Evolutionary conservation across 208 protist genomes (phyloP), one percentile per base, ranked within the genome.

Genomic region (Phytomonas sp.): DNA sequence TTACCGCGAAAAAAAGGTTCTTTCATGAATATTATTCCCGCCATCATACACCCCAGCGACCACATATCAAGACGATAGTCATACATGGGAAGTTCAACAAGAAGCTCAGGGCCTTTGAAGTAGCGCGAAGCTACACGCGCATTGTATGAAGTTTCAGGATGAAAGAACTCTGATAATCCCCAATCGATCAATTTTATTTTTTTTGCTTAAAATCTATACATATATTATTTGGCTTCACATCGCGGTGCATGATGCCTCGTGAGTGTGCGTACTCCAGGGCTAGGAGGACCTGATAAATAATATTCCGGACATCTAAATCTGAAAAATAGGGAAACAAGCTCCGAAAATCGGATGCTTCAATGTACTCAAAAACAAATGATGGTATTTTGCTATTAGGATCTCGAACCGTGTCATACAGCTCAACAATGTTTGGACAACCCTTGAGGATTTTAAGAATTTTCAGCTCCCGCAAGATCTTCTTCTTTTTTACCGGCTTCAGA

Each of bases 21-120:
- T 75, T 98, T 98, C 71, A 94, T 93, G 80, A 99, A 99, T 69
- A 99, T 99, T 77, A 99, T 99, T n/a, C 95, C 97, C 7, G 98
- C 98, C 64, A 99, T 95, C 97, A 99, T 99, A 80, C 98, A 99
- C 45, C 98, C 98, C 42, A 99, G 77, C 49, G 88, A 97, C 98
- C 98, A 99, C 86, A 99, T 98, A 83, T 99, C 99, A 19, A 99
- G 86, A n/a, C 95, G 97, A 74, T 99, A 99, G 81, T 99, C 98
- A 81, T 99, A 99, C 75, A 98, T 94, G 67, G 96, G 88, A 42
- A 99, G 80, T 75, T 99, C 98, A 7, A 99, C 94, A 2, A 99
- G 86, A 69, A 99, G 84, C 84, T 99, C 98, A 4, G 98, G 98
- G 7, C 97, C 97, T 77, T 99, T 99, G 73, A 99, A 99, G 88